Conservation (phyloP, 2,329 filamentous ascomycete species). For the Cyanodermella asteris region DNA sequence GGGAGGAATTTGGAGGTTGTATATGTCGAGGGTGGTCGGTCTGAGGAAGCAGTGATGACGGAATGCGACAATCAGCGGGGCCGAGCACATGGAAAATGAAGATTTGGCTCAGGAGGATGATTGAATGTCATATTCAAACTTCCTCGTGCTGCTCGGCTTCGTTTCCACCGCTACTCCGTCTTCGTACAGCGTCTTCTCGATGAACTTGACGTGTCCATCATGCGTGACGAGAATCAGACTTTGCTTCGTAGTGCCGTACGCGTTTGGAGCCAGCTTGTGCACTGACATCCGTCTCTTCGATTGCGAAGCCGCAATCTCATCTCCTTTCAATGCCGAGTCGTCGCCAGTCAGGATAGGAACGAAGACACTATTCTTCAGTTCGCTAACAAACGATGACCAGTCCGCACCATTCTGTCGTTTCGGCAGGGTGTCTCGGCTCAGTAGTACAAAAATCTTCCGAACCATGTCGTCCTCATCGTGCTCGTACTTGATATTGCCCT, state of each 20-base stretch:
- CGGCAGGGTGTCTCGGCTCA: constrained; percentile 34
- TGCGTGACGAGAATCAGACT: constrained; percentile 35
- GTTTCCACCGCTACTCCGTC: too few species aligned
- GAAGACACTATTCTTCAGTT: constrained; percentile 38
- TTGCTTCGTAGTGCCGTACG: constrained; percentile 43
- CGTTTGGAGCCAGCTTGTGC: constrained; percentile 7
- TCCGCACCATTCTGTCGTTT: constrained; percentile 24
- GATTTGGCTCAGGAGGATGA: too few species aligned
- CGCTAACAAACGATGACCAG: constrained; percentile 32
- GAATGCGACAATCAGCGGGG: too few species aligned
- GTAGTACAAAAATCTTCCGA: constrained; percentile 26
- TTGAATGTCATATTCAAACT: too few species aligned
- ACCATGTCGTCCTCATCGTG: constrained; percentile 29
- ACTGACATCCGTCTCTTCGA: constrained; percentile 10
- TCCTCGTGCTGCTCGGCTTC: too few species aligned
- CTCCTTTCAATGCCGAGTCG: constrained; percentile 15
- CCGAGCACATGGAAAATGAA: too few species aligned
- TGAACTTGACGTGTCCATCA: constrained; percentile 34
- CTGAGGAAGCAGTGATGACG: too few species aligned
- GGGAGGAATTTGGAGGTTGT: too few species aligned
- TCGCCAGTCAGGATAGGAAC: constrained; percentile 33
- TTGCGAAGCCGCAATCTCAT: constrained; percentile 17
- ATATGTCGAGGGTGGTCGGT: too few species aligned
- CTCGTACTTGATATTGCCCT: constrained; percentile 18
- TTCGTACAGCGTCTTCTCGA: constrained; percentile 40